Evolutionary conservation across 192 early-diverging fungal species (phyloP).

Genomic region (Coemansia sp.): DNA sequence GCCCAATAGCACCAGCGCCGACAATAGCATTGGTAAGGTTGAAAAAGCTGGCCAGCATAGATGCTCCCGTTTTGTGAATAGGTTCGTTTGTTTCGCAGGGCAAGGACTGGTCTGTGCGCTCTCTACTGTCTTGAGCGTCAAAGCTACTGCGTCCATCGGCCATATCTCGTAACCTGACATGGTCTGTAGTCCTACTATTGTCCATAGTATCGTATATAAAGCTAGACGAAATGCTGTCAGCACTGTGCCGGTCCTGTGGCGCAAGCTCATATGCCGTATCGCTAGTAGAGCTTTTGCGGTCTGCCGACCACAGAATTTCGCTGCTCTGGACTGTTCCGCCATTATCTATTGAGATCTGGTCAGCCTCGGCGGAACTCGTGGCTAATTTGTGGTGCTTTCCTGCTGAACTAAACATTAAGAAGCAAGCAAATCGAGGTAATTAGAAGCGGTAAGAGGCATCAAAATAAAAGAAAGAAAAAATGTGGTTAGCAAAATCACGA

Average conservation of each 20-base stretch:
- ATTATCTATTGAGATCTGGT: conserved; percentile 1
- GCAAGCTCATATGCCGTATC: conserved; percentile 12
- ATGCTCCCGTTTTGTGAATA: conserved; percentile 18
- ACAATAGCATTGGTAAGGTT: conserved; percentile 94
- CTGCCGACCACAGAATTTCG: not conserved
- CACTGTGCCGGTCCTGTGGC: conserved; percentile 11
- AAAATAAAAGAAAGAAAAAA: no score
- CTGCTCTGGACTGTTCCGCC: not conserved
- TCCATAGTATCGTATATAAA: not conserved
- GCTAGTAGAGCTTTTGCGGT: not conserved
- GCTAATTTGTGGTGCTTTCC: conserved; percentile 11
- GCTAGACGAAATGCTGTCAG: conserved; percentile 1
- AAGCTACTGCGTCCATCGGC: conserved; percentile 9
- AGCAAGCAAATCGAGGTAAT: no score
- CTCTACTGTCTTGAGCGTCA: conserved; percentile 10
- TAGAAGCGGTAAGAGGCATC: no score
- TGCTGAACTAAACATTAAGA: conserved; percentile 8
- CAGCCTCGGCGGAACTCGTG: conserved; percentile 10
- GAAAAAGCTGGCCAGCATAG: conserved; percentile 57
- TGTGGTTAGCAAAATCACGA: no score
- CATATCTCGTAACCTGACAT: conserved; percentile 6
- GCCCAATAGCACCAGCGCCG: conserved; percentile 82
- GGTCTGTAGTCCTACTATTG: not conserved
- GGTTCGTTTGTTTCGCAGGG: not conserved
- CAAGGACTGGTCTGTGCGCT: conserved; percentile 1